Evolutionary conservation across 176 grass and related monocot genomes (phyloP), one percentile per base, ranked within the genome.

Genomic region (Aegilops sharonensis): DNA sequence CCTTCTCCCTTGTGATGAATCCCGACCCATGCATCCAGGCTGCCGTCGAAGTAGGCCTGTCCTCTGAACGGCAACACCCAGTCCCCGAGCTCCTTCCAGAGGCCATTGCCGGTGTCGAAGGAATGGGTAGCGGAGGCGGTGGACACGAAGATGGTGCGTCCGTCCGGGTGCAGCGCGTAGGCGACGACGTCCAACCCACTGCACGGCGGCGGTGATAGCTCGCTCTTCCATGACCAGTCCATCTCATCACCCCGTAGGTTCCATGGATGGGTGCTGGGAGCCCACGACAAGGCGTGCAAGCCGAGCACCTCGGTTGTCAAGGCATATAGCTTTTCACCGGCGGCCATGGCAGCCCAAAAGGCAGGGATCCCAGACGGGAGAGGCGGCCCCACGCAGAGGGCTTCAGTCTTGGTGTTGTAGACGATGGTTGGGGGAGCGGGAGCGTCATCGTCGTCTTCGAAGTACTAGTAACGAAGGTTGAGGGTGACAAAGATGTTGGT

Each of bases 21-120:
- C 42, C 79, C 79, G 1, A 81, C 79, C 79, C 40, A 81, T 1
- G 79, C 63, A 4, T 54, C 42, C 27, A 81, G 79, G 63, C 50
- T 18, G 50, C 0, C 50, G 15, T 54, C 50, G 15, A 54, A 54
- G 50, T 54, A 18, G 50, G 50, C 50, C 6, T 54, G 50, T 5
- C 50, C 50, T 15, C 50, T 54, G 50, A 54, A 54, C 5, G 15
- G 50, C 39, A 68, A 2, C 29, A 9, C 3, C 79, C 79, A 81
- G 1, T 52, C 42, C 25, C 79, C 40, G 2, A 81, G 79, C 1
- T 68, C 25, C 39, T 11, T 67, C 62, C 78, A 67, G 4, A 20
- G 23, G 25, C 62, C 62, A 2, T 11, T 13, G 39, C 39, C 13
- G 4, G 78, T 48, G 78, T 81, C 62, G 24, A 67, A 47, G 39